A percentile compares a stretch with the other conserved stretches of the same genome.
These are phyloP conservation scores for Sclerotinia glacialis DNA, from an alignment of 2,329 filamentous ascomycete species.

Conservation along the genomic window DNA sequence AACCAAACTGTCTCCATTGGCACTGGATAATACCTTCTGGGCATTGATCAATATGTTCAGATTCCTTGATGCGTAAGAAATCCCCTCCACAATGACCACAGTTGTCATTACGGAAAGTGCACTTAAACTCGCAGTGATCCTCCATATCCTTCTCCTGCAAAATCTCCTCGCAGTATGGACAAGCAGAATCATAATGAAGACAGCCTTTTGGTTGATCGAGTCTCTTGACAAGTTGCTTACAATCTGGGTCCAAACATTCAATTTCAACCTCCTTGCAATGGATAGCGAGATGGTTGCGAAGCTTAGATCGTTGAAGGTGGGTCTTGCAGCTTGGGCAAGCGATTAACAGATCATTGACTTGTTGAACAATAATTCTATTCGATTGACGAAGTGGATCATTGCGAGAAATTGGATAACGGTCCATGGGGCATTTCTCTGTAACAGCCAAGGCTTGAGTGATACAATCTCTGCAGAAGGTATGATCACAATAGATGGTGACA, in stretches of 20 bases:
- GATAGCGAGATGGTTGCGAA: slow-evolving; percentile 54
- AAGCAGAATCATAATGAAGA: slow-evolving; percentile 51
- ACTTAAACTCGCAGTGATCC: slow-evolving; percentile 48
- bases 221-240: slow-evolving; percentile 51
- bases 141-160: slow-evolving; percentile 49
- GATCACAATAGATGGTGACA: slow-evolving; percentile 60
- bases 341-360: slow-evolving; percentile 59
- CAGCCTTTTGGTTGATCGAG: slow-evolving; percentile 53
- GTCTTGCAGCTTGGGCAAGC: slow-evolving; percentile 58
- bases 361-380: slow-evolving; percentile 53
- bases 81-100: slow-evolving; percentile 36
- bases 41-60: slow-evolving; percentile 46
- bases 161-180: slow-evolving; percentile 52
- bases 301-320: slow-evolving; percentile 51
- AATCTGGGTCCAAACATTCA: slow-evolving; percentile 50
- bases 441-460: slow-evolving; percentile 46
- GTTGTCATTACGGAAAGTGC: slow-evolving; percentile 40
- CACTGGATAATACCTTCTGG: slow-evolving; percentile 45
- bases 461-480: slow-evolving; percentile 63
- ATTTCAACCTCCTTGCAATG: slow-evolving; percentile 57
- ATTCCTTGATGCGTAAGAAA: slow-evolving; percentile 33
- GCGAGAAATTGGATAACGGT: slow-evolving; percentile 48
- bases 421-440: slow-evolving; percentile 54
- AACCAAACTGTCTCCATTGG: slow-evolving; percentile 51
- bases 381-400: slow-evolving; percentile 37